A percentile compares a stretch with the other conserved stretches of the same genome.
Conservation (phyloP, 495 filamentous ascomycete genomes). For the Eremomyces bilateralis region DNA sequence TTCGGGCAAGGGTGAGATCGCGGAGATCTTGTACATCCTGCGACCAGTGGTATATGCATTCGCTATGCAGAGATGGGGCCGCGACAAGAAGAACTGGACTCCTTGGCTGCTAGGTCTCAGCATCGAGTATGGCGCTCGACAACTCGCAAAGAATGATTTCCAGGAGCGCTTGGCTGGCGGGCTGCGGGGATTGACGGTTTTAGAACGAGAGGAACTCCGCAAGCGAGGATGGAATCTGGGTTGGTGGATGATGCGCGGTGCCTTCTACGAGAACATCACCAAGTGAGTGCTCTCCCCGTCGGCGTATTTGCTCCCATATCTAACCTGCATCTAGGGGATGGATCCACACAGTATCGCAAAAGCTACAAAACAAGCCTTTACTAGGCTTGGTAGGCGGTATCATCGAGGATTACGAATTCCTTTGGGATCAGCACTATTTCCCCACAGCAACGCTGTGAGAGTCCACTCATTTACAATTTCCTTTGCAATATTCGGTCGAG, state of each 20-base stretch:
- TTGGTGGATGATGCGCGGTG: slow-evolving; percentile 91
- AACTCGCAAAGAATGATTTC: slow-evolving; percentile 55
- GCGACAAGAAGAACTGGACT: slow-evolving; percentile 45
- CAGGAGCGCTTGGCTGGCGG: slow-evolving; percentile 43
- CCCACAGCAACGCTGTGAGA: slow-evolving; percentile 41
- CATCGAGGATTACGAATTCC: slow-evolving; percentile 84
- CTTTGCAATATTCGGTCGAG: too few relatives aligned
- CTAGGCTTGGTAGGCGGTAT: slow-evolving; percentile 61
- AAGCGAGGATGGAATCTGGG: slow-evolving; percentile 72
- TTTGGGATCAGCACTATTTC: slow-evolving; percentile 98
- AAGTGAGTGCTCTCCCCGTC: slow-evolving; percentile 29
- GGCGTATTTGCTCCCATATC: slow-evolving; percentile 14
- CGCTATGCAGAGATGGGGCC: slow-evolving; percentile 48
- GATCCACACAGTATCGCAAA: slow-evolving; percentile 36
- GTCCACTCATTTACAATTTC: too few relatives aligned
- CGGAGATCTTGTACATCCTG: slow-evolving; percentile 78
- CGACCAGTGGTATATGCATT: slow-evolving; percentile 76
- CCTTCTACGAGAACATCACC: slow-evolving; percentile 87
- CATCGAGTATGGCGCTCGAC: slow-evolving; percentile 70
- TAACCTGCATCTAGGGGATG: slow-evolving; percentile 28
- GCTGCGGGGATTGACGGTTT: slow-evolving; percentile 46
- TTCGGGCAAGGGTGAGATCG: slow-evolving; percentile 46
- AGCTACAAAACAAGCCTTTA: slow-evolving; percentile 52
- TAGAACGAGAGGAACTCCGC: slow-evolving; percentile 73
- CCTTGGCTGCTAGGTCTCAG: slow-evolving; percentile 80